A percentile compares a stretch with the other conserved stretches of the same genome.
These are phyloP conservation scores for Cutaneotrichosporon spelunceum DNA, from an alignment of 1,284 basidiomycete genomes.

Conservation along the genomic window DNA sequence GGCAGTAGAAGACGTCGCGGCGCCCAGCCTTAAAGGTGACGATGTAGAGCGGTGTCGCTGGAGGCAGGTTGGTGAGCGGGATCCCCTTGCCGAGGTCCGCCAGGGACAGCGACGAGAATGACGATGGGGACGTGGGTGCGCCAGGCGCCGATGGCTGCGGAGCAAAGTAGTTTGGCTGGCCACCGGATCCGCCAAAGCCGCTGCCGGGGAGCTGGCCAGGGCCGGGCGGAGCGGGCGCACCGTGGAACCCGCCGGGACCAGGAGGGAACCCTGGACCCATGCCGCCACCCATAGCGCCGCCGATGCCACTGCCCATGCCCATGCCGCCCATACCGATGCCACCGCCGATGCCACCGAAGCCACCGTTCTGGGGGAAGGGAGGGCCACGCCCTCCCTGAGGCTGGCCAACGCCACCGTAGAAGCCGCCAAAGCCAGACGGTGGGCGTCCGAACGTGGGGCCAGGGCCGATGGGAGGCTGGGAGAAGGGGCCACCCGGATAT, in stretches of 20 bases:
- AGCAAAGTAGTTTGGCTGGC: not conserved
- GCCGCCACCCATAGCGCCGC: conserved; percentile 4
- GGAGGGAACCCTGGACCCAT: conserved; percentile 10
- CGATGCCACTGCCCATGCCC: not conserved
- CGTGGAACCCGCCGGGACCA: conserved; percentile 7
- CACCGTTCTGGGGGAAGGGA: conserved; percentile 23
- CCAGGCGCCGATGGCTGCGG: not conserved
- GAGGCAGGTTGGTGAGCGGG: conserved; percentile 74
- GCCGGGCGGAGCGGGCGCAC: not conserved
- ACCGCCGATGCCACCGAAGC: conserved; percentile 16
- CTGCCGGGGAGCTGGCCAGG: conserved; percentile 5
- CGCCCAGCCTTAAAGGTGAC: conserved; percentile 96
- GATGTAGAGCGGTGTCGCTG: conserved; percentile 85
- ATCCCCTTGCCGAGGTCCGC: conserved; percentile 85
- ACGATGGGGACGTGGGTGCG: conserved; percentile 36
- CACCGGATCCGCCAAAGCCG: conserved; percentile 14
- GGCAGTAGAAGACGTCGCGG: conserved; percentile 88
- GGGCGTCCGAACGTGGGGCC: conserved; percentile 26
- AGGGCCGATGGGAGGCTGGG: conserved; percentile 21
- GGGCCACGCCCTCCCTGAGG: conserved; percentile 18
- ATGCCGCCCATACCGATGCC: not conserved
- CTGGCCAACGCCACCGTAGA: conserved; percentile 24
- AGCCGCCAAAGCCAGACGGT: conserved; percentile 23
- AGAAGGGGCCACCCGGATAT: conserved; percentile 17
- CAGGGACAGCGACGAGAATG: conserved; percentile 46